A percentile compares a stretch with the other conserved stretches of the same genome.
phyloP scores from a whole-genome alignment of 768 basidiomycete genomes.

The Boletus subparvulus region DNA sequence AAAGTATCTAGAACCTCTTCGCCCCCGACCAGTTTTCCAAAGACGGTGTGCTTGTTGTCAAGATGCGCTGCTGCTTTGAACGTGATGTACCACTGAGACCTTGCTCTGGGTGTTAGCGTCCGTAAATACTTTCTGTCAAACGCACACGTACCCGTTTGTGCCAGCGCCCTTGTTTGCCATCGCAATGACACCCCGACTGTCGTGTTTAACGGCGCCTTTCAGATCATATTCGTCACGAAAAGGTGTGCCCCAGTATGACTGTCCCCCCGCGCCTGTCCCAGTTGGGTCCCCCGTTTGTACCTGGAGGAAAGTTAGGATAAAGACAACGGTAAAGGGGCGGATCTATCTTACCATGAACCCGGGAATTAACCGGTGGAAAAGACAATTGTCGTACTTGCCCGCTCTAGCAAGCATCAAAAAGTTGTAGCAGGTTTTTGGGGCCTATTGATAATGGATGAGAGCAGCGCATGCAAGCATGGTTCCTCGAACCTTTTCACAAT shows the following conservation, averaged over 20 bases:
- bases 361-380: slow-evolving; percentile 92
- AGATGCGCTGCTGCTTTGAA: slow-evolving; percentile 83
- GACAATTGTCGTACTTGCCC: slow-evolving; percentile 85
- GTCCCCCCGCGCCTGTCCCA: slow-evolving; percentile 91
- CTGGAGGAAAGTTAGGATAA: slow-evolving; percentile 39
- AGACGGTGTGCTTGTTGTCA: slow-evolving; percentile 93
- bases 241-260: slow-evolving; percentile 92
- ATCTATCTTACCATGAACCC: slow-evolving; percentile 79
- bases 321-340: neutral
- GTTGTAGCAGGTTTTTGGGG: slow-evolving; percentile 98
- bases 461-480: neutral
- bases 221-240: slow-evolving; percentile 93
- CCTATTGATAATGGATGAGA: slow-evolving; percentile 45
- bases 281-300: slow-evolving; percentile 98
- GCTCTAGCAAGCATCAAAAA: slow-evolving; percentile 90
- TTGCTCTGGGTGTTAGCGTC: slow-evolving; percentile 28
- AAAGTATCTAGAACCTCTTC: slow-evolving; percentile 85
- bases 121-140: neutral
- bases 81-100: slow-evolving; percentile 93
- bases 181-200: slow-evolving; percentile 77
- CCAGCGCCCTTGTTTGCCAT: slow-evolving; percentile 96
- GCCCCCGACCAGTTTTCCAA: slow-evolving; percentile 95
- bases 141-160: slow-evolving; percentile 69
- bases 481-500: slow-evolving; percentile 73
- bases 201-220: slow-evolving; percentile 86